Conservation (phyloP, 495 filamentous ascomycete genomes). For the Pyronema domesticum region DNA sequence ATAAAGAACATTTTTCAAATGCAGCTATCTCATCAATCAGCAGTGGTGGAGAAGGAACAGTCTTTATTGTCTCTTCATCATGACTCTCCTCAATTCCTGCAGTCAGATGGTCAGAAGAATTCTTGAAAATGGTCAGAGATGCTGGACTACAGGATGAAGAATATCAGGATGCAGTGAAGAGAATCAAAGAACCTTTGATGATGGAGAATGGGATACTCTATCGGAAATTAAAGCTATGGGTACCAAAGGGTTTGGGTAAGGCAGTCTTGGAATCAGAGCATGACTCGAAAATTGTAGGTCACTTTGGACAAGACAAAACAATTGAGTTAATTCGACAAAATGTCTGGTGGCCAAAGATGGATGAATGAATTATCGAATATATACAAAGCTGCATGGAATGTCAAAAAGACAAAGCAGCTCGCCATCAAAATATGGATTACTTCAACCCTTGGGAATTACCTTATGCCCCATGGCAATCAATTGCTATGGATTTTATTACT, state of each 20-base stretch:
- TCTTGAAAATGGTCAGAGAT: not conserved
- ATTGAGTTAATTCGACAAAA: slow-evolving; percentile 1
- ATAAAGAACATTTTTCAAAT: not conserved
- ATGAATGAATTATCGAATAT: not conserved
- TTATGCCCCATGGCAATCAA: too few species aligned
- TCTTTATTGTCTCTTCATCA: not conserved
- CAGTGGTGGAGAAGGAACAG: not conserved
- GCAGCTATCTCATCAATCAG: not conserved
- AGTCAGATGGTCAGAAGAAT: not conserved
- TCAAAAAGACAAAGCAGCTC: too few species aligned
- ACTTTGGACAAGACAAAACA: slow-evolving; percentile 7
- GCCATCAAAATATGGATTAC: too few species aligned
- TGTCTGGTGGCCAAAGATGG: not conserved
- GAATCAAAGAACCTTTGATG: not conserved
- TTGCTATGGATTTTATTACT: too few species aligned
- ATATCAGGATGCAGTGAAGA: not conserved
- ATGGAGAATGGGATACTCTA: not conserved
- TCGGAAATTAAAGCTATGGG: not conserved
- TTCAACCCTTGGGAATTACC: too few species aligned
- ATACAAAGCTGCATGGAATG: too few species aligned
- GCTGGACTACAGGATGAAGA: not conserved
- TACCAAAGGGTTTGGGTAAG: not conserved
- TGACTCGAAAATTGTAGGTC: slow-evolving; percentile 1
- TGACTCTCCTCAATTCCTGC: not conserved
- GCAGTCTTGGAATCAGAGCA: not conserved